Evolutionary conservation across 176 grass and related monocot genomes (phyloP).

Genomic region (Cymbopogon citratus): DNA sequence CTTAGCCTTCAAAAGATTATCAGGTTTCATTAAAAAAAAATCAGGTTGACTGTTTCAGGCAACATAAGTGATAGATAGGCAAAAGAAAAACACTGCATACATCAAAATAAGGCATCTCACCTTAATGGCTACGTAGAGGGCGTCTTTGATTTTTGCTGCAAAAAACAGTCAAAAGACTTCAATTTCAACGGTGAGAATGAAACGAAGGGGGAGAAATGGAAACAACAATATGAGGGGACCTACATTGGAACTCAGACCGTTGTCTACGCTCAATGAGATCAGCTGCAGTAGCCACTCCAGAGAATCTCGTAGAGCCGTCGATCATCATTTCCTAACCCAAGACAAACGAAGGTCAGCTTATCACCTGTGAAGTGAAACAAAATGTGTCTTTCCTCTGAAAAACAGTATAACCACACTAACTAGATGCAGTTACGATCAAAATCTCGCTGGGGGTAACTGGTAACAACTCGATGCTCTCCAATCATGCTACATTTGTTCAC

Average conservation of each 20-base stretch:
- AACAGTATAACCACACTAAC: too few species aligned
- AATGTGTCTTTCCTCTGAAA: not conserved
- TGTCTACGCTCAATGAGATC: conserved; percentile 90
- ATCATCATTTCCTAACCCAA: conserved; percentile 47
- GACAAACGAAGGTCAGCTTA: conserved; percentile 11
- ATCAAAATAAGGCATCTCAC: conserved; percentile 25
- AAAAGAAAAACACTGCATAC: not conserved
- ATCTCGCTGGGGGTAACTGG: not conserved
- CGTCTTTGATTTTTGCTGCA: conserved; percentile 70
- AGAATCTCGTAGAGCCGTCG: conserved; percentile 42
- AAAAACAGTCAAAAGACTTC: not conserved
- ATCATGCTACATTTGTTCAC: not conserved
- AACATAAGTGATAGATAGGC: not conserved
- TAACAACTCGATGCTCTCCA: not conserved
- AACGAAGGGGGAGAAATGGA: not conserved
- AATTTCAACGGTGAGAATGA: not conserved
- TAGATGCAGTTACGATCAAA: not conserved
- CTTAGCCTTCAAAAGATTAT: conserved; percentile 49
- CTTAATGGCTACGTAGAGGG: conserved; percentile 57
- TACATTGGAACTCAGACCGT: conserved; percentile 95
- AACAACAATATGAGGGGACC: conserved; percentile 7
- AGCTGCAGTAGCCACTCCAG: conserved; percentile 56
- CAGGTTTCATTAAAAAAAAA: too few species aligned
- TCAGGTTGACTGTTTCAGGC: not conserved
- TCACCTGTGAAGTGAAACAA: not conserved